Conservation (phyloP, 1,139 yeast species). For the Yamadazyma atlantica region DNA sequence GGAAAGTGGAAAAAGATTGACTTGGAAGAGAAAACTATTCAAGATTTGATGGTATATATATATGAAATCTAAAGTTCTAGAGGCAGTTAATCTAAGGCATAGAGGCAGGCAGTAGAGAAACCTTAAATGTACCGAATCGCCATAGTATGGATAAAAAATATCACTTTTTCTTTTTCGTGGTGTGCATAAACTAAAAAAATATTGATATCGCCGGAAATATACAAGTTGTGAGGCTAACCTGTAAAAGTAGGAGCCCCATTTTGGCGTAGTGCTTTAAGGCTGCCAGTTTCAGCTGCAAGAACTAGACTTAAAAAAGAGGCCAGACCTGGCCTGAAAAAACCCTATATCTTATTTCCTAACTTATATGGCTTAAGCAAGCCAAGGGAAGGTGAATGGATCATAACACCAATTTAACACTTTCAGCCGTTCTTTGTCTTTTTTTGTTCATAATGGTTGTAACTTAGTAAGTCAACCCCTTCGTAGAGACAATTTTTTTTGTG, state of each 20-base stretch:
- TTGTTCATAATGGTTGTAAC: slow-evolving; percentile 1
- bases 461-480: background rate
- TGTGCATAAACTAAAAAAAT: background rate
- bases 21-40: no score
- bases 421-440: background rate
- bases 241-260: no score
- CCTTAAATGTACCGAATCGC: background rate
- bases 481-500: background rate
- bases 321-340: no score
- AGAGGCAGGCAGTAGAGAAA: background rate
- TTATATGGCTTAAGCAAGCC: no score
- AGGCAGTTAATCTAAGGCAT: background rate
- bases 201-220: background rate
- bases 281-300: background rate
- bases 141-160: background rate
- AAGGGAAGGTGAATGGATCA: no score
- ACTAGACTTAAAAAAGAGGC: background rate
- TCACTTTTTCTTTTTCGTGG: background rate
- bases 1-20: background rate
- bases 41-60: no score
- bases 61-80: background rate
- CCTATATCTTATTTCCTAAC: background rate
- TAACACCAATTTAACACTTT: no score
- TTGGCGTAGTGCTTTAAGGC: background rate
- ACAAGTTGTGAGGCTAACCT: background rate